Percentiles rank a stretch among this genome's conserved stretches.
Conservation (phyloP, 2,329 filamentous ascomycete species). For the Aspergillus sp. region DNA sequence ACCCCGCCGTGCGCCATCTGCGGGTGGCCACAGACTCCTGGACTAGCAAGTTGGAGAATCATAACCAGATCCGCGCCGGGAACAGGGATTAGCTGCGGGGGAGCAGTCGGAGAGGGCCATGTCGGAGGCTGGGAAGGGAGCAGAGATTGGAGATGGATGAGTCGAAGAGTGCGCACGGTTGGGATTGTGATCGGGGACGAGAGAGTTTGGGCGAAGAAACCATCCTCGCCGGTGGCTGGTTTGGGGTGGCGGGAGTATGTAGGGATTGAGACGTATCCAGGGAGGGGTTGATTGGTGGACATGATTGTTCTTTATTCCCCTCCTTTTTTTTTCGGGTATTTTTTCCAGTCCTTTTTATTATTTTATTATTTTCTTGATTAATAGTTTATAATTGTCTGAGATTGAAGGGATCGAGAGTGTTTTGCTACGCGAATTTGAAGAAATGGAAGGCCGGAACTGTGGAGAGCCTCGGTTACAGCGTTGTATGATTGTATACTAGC, state of each 20-base stretch:
- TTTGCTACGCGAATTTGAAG: no score
- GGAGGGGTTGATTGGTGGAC: background rate
- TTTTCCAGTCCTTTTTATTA: background rate
- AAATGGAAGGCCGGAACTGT: background rate
- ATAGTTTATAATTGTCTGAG: background rate
- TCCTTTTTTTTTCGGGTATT: background rate
- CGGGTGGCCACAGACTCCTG: conserved; percentile 14
- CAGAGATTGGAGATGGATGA: conserved; percentile 16
- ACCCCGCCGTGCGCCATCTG: conserved; percentile 15
- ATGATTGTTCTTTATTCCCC: background rate
- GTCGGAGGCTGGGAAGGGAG: conserved; percentile 19
- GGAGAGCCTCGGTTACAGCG: background rate
- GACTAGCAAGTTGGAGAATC: conserved; percentile 9
- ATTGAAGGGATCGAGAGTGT: background rate
- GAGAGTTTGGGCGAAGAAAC: conserved; percentile 40
- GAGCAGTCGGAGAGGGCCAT: conserved; percentile 26
- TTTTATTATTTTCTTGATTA: background rate
- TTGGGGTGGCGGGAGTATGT: conserved; percentile 43
- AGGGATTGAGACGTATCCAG: conserved; percentile 35
- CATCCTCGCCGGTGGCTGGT: conserved; percentile 42
- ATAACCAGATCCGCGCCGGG: conserved; percentile 12
- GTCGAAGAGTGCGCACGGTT: conserved; percentile 40
- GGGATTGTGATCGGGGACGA: conserved; percentile 3
- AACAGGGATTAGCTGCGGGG: conserved; percentile 15
- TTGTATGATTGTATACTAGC: background rate